A percentile compares a stretch with the other conserved stretches of the same genome.
Evolutionary conservation across 345 rosid genomes (phyloP).

Genomic region (Melastoma malabathricum): DNA sequence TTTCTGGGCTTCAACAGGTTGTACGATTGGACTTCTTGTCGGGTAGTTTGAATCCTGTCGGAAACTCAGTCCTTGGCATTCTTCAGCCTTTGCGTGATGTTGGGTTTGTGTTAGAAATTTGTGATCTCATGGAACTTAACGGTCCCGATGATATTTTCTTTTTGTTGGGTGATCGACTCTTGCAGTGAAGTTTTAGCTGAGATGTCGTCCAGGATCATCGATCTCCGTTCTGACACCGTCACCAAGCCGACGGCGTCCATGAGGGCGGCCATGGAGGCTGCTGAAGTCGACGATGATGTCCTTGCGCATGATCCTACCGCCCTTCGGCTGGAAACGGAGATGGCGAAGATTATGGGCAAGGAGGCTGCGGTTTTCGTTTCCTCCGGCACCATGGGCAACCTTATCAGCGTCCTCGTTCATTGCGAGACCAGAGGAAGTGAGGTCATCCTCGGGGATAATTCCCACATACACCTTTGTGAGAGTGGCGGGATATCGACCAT

Average conservation of each 20-base stretch:
- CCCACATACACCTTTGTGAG: slow-evolving; percentile 70
- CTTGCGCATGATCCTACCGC: slow-evolving; percentile 63
- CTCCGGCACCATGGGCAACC: slow-evolving; percentile 94
- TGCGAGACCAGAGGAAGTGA: slow-evolving; percentile 84
- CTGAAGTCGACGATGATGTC: slow-evolving; percentile 91
- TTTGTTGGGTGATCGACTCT: no score
- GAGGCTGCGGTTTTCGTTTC: slow-evolving; percentile 87
- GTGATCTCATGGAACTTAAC: no score
- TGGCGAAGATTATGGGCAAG: slow-evolving; percentile 65
- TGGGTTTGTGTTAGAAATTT: no score
- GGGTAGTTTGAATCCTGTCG: no score
- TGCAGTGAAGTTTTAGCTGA: no score
- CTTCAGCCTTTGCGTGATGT: no score
- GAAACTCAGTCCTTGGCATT: no score
- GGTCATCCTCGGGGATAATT: slow-evolving; percentile 77
- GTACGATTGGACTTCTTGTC: no score
- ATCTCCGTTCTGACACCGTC: no score
- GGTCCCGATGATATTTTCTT: no score
- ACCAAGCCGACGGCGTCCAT: slow-evolving; percentile 73
- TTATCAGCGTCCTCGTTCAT: slow-evolving; percentile 79
- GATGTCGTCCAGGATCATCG: no score
- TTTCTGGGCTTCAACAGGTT: no score
- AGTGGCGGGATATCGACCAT: slow-evolving; percentile 79
- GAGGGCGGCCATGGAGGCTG: slow-evolving; percentile 82
- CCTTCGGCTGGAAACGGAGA: slow-evolving; percentile 41